phyloP scores from a whole-genome alignment of 1,284 basidiomycete genomes.

The Phenoliferia sp. region DNA sequence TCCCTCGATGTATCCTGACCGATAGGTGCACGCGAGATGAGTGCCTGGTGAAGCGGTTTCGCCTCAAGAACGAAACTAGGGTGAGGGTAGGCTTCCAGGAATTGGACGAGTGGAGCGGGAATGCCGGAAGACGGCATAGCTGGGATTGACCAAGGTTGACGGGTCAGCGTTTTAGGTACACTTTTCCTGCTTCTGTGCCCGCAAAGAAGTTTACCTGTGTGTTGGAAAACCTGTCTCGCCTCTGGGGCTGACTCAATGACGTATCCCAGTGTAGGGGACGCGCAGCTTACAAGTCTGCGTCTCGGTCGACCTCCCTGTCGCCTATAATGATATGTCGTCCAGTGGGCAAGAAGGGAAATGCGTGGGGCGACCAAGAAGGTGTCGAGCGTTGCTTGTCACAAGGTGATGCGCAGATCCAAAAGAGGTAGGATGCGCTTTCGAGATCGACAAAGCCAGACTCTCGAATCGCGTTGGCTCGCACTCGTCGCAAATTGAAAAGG shows the following conservation, averaged over 20 bases:
- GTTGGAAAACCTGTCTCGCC: too few species aligned
- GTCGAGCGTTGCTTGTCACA: not conserved
- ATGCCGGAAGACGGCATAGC: not conserved
- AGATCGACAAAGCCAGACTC: not conserved
- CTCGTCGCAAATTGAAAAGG: too few species aligned
- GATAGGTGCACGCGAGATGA: slow-evolving; percentile 3
- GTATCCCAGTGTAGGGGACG: too few species aligned
- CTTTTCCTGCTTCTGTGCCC: too few species aligned
- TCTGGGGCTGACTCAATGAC: too few species aligned
- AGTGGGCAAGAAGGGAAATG: too few species aligned
- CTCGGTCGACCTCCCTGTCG: too few species aligned
- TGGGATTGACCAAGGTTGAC: not conserved
- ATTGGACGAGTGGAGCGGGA: not conserved
- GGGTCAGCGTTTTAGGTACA: not conserved
- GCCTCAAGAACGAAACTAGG: slow-evolving; percentile 10
- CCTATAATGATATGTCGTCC: too few species aligned
- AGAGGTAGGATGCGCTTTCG: not conserved
- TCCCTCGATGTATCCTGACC: not conserved
- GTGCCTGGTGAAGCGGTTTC: slow-evolving; percentile 6
- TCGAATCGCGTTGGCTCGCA: not conserved
- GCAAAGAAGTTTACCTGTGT: too few species aligned
- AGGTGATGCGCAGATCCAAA: not conserved
- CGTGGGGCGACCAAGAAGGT: too few species aligned
- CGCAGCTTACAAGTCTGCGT: too few species aligned
- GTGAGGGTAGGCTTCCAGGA: slow-evolving; percentile 15